Evolutionary conservation across 2,329 filamentous ascomycete genomes (phyloP).

Genomic region (Penicillium sp.): DNA sequence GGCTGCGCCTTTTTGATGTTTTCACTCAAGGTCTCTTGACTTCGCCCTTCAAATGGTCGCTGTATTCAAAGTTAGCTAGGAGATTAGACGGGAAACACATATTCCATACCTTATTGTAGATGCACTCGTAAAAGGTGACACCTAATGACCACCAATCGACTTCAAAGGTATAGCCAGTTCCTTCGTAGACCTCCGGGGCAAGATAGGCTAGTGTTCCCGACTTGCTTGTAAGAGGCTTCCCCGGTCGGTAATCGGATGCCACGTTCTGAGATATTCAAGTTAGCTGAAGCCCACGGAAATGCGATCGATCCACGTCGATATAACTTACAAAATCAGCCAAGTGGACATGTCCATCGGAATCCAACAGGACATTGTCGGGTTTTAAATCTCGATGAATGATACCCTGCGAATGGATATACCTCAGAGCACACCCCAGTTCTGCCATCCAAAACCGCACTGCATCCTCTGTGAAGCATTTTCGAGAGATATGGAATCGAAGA

Average conservation of each 20-base stretch:
- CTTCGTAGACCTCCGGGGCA: slow-evolving; percentile 90
- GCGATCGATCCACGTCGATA: neutral
- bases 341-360: slow-evolving; percentile 90
- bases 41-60: slow-evolving; percentile 91
- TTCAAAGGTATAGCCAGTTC: slow-evolving; percentile 82
- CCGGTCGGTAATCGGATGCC: slow-evolving; percentile 83
- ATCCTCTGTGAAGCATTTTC: slow-evolving; percentile 97
- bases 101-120: slow-evolving; percentile 82
- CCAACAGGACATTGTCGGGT: slow-evolving; percentile 85
- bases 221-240: slow-evolving; percentile 85
- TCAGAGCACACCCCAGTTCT: slow-evolving; percentile 85
- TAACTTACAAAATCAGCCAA: slow-evolving; percentile 87
- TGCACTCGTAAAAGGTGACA: slow-evolving; percentile 98
- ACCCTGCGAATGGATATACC: slow-evolving; percentile 80
- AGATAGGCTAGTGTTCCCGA: slow-evolving; percentile 95
- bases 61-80: slow-evolving; percentile 45
- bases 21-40: slow-evolving; percentile 74
- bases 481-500: slow-evolving; percentile 92
- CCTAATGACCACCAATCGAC: slow-evolving; percentile 99
- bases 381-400: slow-evolving; percentile 92
- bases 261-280: slow-evolving; percentile 67
- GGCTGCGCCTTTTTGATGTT: slow-evolving; percentile 80
- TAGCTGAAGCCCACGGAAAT: slow-evolving; percentile 4
- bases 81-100: neutral
- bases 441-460: slow-evolving; percentile 97